Evolutionary conservation across 2,329 filamentous ascomycete genomes (phyloP).

Genomic region (Apiospora malaysiana): DNA sequence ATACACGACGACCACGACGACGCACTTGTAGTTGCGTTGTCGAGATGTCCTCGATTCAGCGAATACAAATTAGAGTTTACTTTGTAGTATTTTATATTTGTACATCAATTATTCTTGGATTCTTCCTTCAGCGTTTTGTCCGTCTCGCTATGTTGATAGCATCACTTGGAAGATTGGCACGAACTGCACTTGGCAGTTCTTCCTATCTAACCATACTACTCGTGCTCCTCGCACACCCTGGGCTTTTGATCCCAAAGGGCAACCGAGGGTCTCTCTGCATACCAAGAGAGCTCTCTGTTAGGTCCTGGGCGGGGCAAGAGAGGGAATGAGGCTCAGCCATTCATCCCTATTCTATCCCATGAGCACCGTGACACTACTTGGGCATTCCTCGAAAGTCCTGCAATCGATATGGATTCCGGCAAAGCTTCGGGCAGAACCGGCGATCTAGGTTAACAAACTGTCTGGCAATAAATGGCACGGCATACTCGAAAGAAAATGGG

Average conservation of each 20-base stretch:
- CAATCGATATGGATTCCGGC: background rate
- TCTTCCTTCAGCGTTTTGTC: background rate
- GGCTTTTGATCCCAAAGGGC: no score
- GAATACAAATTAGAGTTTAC: conserved; percentile 19
- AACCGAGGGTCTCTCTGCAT: no score
- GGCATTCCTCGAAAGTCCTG: background rate
- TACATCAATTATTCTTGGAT: conserved; percentile 4
- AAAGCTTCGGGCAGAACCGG: background rate
- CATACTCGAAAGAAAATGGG: background rate
- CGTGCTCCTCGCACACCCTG: no score
- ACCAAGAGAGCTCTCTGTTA: no score
- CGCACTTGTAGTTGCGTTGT: conserved; percentile 10
- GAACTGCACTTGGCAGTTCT: no score
- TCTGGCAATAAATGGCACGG: background rate
- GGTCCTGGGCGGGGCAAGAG: no score
- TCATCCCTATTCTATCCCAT: no score
- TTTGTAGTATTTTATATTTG: conserved; percentile 18
- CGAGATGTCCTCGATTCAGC: conserved; percentile 16
- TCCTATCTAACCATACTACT: no score
- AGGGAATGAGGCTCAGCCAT: no score
- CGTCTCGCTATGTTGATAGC: background rate
- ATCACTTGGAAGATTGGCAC: no score
- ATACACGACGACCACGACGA: conserved; percentile 1
- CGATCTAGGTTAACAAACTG: background rate
- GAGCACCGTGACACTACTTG: background rate